Evolutionary conservation across 495 filamentous ascomycete species (phyloP).

Genomic region (Copromyces sp.): DNA sequence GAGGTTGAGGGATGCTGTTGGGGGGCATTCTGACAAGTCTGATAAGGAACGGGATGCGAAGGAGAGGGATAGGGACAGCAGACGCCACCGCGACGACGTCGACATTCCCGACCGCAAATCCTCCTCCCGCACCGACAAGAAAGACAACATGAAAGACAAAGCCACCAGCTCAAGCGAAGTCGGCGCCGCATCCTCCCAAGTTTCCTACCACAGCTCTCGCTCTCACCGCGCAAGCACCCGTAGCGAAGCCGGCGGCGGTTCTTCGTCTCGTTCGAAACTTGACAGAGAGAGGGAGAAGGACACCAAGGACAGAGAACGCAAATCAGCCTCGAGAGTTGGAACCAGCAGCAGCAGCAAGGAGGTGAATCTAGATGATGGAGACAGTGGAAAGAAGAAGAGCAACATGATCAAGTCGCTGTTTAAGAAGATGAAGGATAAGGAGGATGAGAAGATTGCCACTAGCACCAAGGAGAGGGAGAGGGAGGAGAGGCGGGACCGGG

Average conservation of each 20-base stretch:
- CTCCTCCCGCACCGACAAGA: background rate
- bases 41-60: slow-evolving; percentile 8
- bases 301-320: slow-evolving; percentile 5
- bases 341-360: slow-evolving; percentile 12
- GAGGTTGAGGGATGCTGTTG: background rate
- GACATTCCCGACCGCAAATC: background rate
- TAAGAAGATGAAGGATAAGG: slow-evolving; percentile 37
- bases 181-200: background rate
- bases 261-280: background rate
- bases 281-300: slow-evolving; percentile 1
- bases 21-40: background rate
- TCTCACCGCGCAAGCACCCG: slow-evolving; percentile 17
- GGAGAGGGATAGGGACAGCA: slow-evolving; percentile 16
- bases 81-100: background rate
- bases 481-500: background rate
- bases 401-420: slow-evolving; percentile 45
- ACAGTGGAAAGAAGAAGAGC: slow-evolving; percentile 32
- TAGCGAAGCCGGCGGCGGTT: slow-evolving; percentile 11
- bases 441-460: slow-evolving; percentile 16
- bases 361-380: slow-evolving; percentile 10
- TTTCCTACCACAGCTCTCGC: slow-evolving; percentile 11
- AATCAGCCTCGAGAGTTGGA: background rate
- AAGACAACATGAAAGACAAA: background rate
- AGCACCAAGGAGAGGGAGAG: slow-evolving; percentile 1
- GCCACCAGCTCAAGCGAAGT: background rate